A percentile compares a stretch with the other conserved stretches of the same genome.
phyloP scores from a whole-genome alignment of 345 rosid species.

The Abelmoschus esculentus region DNA sequence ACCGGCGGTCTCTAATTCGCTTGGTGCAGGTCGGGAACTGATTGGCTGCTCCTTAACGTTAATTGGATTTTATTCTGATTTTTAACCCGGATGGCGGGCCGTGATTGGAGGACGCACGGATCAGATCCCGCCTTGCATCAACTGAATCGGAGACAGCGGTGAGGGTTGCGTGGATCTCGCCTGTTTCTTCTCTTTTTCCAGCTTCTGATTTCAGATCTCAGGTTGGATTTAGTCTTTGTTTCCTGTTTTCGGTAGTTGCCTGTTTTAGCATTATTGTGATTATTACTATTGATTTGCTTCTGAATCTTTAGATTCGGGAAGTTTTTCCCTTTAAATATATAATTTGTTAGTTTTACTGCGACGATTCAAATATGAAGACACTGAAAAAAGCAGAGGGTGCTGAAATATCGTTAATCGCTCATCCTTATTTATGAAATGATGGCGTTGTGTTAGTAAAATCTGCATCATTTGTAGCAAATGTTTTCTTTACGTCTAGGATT shows the following conservation, averaged over 20 bases:
- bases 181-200: neutral
- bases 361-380: neutral
- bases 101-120: slow-evolving; percentile 27
- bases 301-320: neutral
- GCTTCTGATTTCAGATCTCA: slow-evolving; percentile 33
- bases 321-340: neutral
- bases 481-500: neutral
- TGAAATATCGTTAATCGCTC: neutral
- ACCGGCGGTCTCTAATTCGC: slow-evolving; percentile 89
- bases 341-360: neutral
- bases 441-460: neutral
- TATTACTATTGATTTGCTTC: neutral
- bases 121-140: slow-evolving; percentile 95
- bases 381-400: too few relatives aligned
- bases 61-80: neutral
- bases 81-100: slow-evolving; percentile 14
- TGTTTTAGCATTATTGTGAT: neutral
- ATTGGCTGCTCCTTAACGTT: slow-evolving; percentile 21
- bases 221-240: slow-evolving; percentile 2
- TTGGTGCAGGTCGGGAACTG: slow-evolving; percentile 99
- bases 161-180: slow-evolving; percentile 18
- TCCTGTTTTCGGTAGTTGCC: neutral
- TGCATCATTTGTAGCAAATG: too few relatives aligned
- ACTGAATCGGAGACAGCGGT: slow-evolving; percentile 92
- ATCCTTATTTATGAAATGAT: too few relatives aligned